These are phyloP conservation scores for Irpex sp. DNA, from an alignment of 1,284 basidiomycete genomes.

Conservation along the genomic window DNA sequence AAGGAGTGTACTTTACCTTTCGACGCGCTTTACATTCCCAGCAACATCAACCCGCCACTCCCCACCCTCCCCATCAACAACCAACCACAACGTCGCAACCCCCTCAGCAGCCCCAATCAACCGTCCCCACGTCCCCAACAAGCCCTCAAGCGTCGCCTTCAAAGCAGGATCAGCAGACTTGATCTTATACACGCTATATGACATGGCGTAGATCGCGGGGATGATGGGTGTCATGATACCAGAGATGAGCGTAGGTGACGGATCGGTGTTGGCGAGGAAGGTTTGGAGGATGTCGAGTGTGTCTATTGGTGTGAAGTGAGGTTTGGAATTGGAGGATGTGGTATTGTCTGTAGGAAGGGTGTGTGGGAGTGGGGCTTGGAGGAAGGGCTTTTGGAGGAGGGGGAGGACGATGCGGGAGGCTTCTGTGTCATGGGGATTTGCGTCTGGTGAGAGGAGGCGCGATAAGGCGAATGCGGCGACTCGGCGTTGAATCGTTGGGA, in stretches of 20 bases:
- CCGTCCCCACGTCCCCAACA: slow-evolving; percentile 72
- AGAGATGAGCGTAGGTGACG: slow-evolving; percentile 63
- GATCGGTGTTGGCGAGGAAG: slow-evolving; percentile 71
- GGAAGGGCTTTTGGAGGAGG: slow-evolving; percentile 40
- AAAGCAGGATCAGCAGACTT: slow-evolving; percentile 59
- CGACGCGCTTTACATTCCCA: slow-evolving; percentile 40
- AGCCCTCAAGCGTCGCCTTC: slow-evolving; percentile 49
- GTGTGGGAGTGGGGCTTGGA: slow-evolving; percentile 15
- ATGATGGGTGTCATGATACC: slow-evolving; percentile 64
- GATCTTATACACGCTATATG: slow-evolving; percentile 43
- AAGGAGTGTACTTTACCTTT: slow-evolving; percentile 30
- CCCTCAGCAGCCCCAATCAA: slow-evolving; percentile 51
- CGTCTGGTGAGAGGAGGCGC: slow-evolving; percentile 45
- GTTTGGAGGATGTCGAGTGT: slow-evolving; percentile 46
- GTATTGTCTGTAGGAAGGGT: background rate
- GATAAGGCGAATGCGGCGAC: slow-evolving; percentile 67
- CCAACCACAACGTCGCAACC: slow-evolving; percentile 51
- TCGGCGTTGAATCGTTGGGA: slow-evolving; percentile 44
- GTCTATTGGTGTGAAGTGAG: slow-evolving; percentile 25
- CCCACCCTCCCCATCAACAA: slow-evolving; percentile 49
- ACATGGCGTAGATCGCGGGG: slow-evolving; percentile 60
- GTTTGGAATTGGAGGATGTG: background rate
- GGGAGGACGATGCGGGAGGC: slow-evolving; percentile 36
- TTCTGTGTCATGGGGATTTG: slow-evolving; percentile 24
- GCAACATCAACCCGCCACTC: slow-evolving; percentile 53